phyloP scores from a whole-genome alignment of 441 rosid genomes.

The Melastoma candidum region DNA sequence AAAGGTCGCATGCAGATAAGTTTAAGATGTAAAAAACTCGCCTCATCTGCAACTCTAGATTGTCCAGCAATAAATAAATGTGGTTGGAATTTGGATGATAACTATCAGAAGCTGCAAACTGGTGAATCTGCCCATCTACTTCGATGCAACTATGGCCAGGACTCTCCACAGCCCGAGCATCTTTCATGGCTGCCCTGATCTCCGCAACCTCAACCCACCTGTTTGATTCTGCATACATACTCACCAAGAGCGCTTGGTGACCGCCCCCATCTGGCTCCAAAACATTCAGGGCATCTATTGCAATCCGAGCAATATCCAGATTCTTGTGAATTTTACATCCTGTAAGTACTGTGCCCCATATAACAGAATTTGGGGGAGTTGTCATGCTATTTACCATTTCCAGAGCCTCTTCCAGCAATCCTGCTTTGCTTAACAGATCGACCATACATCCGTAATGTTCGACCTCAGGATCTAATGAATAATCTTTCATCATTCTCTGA shows the following conservation, averaged over 20 bases:
- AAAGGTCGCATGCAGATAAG: too few relatives aligned
- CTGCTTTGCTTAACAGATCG: conserved; percentile 43
- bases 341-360: conserved; percentile 49
- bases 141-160: conserved; percentile 49
- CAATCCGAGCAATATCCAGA: conserved; percentile 36
- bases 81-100: conserved; percentile 29
- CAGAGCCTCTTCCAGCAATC: conserved; percentile 44
- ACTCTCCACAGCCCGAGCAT: conserved; percentile 28
- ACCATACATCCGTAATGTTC: conserved; percentile 53
- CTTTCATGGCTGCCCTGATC: conserved; percentile 38
- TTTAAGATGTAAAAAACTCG: neutral
- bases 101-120: conserved; percentile 40
- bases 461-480: conserved; percentile 25
- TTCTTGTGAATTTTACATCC: conserved; percentile 46
- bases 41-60: conserved; percentile 33
- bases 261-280: conserved; percentile 46
- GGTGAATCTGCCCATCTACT: conserved; percentile 25
- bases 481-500: conserved; percentile 30
- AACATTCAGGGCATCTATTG: conserved; percentile 30
- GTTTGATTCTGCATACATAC: conserved; percentile 36
- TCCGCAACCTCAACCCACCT: conserved; percentile 42
- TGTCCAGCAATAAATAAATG: conserved; percentile 29
- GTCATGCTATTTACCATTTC: conserved; percentile 30
- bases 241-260: conserved; percentile 29
- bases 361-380: conserved; percentile 34